Percentiles rank a stretch among this genome's conserved stretches.
Evolutionary conservation across 306 rosid genomes (phyloP).

Genomic region (Glycine latifolia): DNA sequence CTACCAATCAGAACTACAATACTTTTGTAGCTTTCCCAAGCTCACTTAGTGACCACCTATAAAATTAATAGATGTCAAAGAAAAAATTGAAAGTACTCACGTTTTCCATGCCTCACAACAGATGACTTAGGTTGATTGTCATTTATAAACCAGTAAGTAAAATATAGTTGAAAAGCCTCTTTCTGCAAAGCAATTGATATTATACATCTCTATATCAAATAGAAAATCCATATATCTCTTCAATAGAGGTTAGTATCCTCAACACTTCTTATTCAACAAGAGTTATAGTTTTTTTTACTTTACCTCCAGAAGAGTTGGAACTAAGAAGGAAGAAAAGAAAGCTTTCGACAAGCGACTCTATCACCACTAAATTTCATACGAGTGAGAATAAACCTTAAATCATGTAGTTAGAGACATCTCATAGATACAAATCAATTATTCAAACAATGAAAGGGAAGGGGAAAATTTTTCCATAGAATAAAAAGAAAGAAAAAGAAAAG

Average conservation of each 20-base stretch:
- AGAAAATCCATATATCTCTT: neutral
- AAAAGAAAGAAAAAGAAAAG: neutral
- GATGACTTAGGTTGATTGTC: constrained; percentile 24
- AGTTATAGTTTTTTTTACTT: neutral
- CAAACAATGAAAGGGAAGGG: neutral
- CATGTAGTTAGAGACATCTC: neutral
- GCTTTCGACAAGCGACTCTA: too few relatives aligned
- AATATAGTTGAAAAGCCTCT: neutral
- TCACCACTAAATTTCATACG: neutral
- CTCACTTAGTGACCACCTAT: too few relatives aligned
- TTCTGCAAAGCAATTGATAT: neutral
- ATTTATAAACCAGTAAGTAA: neutral
- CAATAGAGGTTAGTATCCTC: neutral
- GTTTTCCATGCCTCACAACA: neutral
- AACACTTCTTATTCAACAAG: neutral
- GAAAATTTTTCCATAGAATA: too few relatives aligned
- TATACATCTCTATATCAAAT: neutral
- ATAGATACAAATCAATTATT: constrained; percentile 34
- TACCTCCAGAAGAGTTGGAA: neutral
- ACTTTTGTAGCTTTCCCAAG: too few relatives aligned
- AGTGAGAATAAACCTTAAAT: constrained; percentile 18
- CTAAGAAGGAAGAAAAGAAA: too few relatives aligned
- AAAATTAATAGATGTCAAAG: too few relatives aligned
- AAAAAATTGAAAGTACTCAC: too few relatives aligned
- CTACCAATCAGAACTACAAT: too few relatives aligned